Conservation (phyloP, 495 filamentous ascomycete species). For the Parathielavia hyrcaniae region DNA sequence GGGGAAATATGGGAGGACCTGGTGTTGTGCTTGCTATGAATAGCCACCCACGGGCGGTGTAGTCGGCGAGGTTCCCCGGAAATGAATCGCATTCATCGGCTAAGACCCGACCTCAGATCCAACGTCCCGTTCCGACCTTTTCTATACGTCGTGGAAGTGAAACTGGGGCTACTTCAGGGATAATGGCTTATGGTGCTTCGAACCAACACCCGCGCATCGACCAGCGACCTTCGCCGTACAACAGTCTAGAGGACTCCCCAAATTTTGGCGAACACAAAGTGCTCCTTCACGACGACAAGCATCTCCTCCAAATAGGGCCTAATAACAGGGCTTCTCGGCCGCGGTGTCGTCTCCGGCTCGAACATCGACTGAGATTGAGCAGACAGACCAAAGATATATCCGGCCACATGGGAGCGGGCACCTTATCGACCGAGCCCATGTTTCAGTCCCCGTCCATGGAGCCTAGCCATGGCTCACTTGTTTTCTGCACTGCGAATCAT, state of each 20-base stretch:
- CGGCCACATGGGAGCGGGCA: constrained; percentile 40
- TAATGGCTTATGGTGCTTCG: constrained; percentile 41
- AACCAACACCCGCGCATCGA: constrained; percentile 34
- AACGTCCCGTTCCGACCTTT: background rate
- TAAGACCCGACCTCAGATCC: constrained; percentile 14
- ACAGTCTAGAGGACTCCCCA: constrained; percentile 35
- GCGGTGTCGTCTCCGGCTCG: constrained; percentile 21
- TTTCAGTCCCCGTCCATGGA: constrained; percentile 13
- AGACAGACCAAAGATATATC: constrained; percentile 30
- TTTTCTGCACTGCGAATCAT: constrained; percentile 38
- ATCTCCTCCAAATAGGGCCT: constrained; percentile 40
- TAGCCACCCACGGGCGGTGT: constrained; percentile 14
- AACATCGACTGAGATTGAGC: background rate
- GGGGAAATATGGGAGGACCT: constrained; percentile 13
- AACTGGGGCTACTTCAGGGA: constrained; percentile 8
- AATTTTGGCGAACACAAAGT: constrained; percentile 38
- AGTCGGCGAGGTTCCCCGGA: constrained; percentile 14
- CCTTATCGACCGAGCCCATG: constrained; percentile 25
- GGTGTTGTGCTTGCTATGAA: constrained; percentile 5
- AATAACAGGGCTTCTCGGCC: constrained; percentile 41
- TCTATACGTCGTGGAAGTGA: background rate
- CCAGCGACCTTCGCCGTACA: constrained; percentile 32
- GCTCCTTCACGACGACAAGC: constrained; percentile 41
- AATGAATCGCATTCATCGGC: constrained; percentile 29
- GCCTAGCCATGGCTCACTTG: constrained; percentile 17